Percentiles rank a stretch among this genome's conserved stretches.
Evolutionary conservation across 78 protist genomes (phyloP).

Genomic region (Protostelium mycophagum): DNA sequence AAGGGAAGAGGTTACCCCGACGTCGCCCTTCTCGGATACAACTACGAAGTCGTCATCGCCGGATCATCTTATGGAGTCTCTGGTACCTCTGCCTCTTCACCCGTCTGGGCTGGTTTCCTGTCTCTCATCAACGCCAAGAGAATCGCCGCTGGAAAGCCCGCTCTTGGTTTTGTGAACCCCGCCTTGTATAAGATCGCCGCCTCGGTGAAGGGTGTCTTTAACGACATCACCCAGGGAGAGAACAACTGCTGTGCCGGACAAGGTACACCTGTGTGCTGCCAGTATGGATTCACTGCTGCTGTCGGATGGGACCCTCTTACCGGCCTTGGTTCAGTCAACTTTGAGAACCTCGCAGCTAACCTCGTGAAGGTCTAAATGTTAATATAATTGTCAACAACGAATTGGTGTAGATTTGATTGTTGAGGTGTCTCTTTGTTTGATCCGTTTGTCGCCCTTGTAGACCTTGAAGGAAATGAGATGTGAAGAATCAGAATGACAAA

Average conservation of each 20-base stretch:
- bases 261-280: background rate
- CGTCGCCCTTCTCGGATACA: slow-evolving; percentile 54
- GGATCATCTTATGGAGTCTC: slow-evolving; percentile 24
- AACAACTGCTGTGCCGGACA: slow-evolving; percentile 20
- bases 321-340: slow-evolving; percentile 45
- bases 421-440: background rate
- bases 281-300: slow-evolving; percentile 44
- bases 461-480: no score
- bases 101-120: slow-evolving; percentile 50
- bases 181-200: slow-evolving; percentile 24
- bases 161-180: slow-evolving; percentile 80
- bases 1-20: slow-evolving; percentile 82
- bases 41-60: slow-evolving; percentile 21
- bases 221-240: slow-evolving; percentile 43
- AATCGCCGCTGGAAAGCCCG: slow-evolving; percentile 14
- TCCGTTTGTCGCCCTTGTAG: no score
- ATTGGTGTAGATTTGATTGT: background rate
- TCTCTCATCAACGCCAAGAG: slow-evolving; percentile 37
- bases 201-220: slow-evolving; percentile 23
- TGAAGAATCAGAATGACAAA: no score
- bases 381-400: background rate
- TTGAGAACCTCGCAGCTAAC: background rate
- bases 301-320: slow-evolving; percentile 60
- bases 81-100: slow-evolving; percentile 68
- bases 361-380: background rate